phyloP scores from a whole-genome alignment of 2,329 filamentous ascomycete genomes.

The Stagonosporopsis tanaceti region DNA sequence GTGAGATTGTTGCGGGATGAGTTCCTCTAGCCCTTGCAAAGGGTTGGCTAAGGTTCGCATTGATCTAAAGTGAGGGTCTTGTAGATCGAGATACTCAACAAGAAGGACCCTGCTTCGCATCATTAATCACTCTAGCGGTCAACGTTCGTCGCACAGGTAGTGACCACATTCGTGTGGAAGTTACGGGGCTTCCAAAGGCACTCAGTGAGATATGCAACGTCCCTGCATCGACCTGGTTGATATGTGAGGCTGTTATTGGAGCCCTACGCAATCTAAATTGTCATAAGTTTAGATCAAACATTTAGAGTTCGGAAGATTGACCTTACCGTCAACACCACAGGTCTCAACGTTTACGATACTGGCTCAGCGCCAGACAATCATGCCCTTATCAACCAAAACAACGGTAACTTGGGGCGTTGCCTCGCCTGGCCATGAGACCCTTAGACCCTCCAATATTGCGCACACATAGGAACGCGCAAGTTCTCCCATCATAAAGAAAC shows the following conservation, averaged over 20 bases:
- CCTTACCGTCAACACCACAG: background rate
- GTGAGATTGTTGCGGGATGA: background rate
- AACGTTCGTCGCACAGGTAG: background rate
- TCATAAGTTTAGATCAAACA: background rate
- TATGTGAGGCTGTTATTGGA: background rate
- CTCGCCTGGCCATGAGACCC: background rate
- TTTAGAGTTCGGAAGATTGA: background rate
- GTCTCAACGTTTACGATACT: background rate
- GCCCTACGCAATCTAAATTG: background rate
- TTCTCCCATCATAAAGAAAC: background rate
- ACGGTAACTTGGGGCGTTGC: background rate
- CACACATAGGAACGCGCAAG: background rate
- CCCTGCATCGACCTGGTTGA: background rate
- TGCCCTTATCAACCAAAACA: background rate
- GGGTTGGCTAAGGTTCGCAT: background rate
- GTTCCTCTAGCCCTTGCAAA: background rate
- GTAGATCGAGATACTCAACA: background rate
- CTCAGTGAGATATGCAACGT: background rate
- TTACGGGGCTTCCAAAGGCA: background rate
- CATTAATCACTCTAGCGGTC: background rate
- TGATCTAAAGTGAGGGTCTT: background rate
- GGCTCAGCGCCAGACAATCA: conserved; percentile 1
- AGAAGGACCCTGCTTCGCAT: too few relatives aligned
- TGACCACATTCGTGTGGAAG: background rate
- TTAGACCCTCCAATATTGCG: background rate